A percentile compares a stretch with the other conserved stretches of the same genome.
phyloP scores from a whole-genome alignment of 2,329 filamentous ascomycete genomes.

The Fusarium drepaniforme region DNA sequence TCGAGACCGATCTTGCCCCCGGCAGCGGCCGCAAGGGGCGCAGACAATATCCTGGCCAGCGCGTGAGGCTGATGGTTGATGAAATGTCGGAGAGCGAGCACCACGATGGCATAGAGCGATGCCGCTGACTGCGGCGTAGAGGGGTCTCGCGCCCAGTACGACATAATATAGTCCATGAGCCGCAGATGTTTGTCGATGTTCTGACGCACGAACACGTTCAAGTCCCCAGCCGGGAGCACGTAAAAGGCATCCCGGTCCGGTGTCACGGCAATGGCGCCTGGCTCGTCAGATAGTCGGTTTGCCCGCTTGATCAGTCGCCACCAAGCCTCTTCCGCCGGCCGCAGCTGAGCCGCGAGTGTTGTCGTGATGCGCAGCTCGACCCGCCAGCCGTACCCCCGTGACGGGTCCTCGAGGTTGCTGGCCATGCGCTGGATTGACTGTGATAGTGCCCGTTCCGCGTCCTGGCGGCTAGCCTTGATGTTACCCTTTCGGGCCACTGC shows the following conservation, averaged over 20 bases:
- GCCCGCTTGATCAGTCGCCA: constrained; percentile 2
- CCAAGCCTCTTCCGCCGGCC: constrained; percentile 6
- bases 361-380: constrained; percentile 1
- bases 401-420: constrained; percentile 4
- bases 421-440: constrained; percentile 4
- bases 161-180: constrained; percentile 11
- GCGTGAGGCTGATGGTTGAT: constrained; percentile 4
- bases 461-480: constrained; percentile 9
- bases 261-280: not conserved
- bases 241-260: constrained; percentile 9
- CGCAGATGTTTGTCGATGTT: constrained; percentile 3
- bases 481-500: constrained; percentile 9
- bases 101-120: constrained; percentile 3
- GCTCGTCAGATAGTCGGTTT: not conserved
- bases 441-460: constrained; percentile 1
- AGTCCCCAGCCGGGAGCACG: constrained; percentile 1
- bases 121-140: constrained; percentile 1
- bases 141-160: constrained; percentile 4
- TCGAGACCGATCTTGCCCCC: constrained; percentile 9
- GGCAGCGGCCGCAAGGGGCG: constrained; percentile 1
- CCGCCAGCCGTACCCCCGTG: constrained; percentile 3
- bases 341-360: constrained; percentile 4
- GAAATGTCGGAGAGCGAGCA: constrained; percentile 2
- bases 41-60: constrained; percentile 1
- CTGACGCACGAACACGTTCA: not conserved